phyloP scores from a whole-genome alignment of 31 red algal genomes.

The Asparagopsis taxiformis region DNA sequence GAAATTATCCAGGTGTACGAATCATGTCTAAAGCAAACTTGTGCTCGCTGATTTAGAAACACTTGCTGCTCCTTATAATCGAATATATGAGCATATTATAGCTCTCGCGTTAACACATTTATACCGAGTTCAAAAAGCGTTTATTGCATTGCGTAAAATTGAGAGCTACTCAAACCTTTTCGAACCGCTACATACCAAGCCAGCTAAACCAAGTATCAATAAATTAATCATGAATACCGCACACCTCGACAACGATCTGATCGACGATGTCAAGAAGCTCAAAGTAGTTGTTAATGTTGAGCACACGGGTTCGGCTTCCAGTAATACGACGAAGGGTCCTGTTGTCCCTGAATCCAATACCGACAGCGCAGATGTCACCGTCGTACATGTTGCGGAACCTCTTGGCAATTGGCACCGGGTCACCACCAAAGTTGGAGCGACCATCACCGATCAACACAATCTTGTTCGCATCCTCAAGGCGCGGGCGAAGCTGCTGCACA shows the following conservation, averaged over 20 bases:
- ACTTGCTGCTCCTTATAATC: too few species aligned
- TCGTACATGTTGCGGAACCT: neutral
- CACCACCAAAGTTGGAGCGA: neutral
- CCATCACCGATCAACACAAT: conserved; percentile 5
- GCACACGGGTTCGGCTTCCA: neutral
- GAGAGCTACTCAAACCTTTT: too few species aligned
- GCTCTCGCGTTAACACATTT: too few species aligned
- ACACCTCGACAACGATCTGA: neutral
- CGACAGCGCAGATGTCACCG: neutral
- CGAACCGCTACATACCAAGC: too few species aligned
- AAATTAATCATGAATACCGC: too few species aligned
- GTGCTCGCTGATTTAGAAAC: too few species aligned
- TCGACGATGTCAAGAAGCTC: neutral
- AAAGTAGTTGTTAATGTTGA: neutral
- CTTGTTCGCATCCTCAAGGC: neutral
- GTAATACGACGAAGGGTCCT: neutral
- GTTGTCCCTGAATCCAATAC: neutral
- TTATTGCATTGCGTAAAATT: too few species aligned
- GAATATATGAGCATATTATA: too few species aligned
- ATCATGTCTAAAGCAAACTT: too few species aligned
- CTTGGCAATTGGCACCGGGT: neutral
- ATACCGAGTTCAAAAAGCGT: too few species aligned
- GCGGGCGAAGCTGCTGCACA: neutral
- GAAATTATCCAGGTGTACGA: too few species aligned
- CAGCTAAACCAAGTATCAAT: too few species aligned